Percentiles rank a stretch among this genome's conserved stretches.
These are phyloP conservation scores for Marvania coccoides DNA, from an alignment of 139 green algal species.

Conservation along the genomic window DNA sequence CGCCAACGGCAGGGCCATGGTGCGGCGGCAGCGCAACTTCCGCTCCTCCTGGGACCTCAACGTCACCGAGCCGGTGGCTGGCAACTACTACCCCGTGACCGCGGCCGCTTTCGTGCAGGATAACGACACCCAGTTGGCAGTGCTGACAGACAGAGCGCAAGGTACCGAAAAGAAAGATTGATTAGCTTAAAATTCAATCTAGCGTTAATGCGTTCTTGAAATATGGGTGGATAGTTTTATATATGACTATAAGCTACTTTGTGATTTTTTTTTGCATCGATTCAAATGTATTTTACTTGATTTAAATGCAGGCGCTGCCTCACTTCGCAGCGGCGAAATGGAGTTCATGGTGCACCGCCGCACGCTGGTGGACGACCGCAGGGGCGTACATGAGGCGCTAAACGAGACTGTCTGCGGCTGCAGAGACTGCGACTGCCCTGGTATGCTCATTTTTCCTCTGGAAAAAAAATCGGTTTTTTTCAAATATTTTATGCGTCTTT, in stretches of 20 bases:
- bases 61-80: conserved; percentile 41
- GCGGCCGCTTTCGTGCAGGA: conserved; percentile 42
- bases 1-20: conserved; percentile 65
- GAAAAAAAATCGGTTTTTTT: not conserved
- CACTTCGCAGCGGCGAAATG: conserved; percentile 35
- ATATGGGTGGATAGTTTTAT: not conserved
- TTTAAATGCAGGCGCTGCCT: conserved; percentile 28
- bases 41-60: conserved; percentile 56
- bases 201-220: no score
- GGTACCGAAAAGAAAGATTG: no score
- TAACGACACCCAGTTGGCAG: conserved; percentile 9
- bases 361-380: conserved; percentile 34
- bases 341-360: conserved; percentile 60
- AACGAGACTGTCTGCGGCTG: conserved; percentile 68
- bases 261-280: no score
- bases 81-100: conserved; percentile 77
- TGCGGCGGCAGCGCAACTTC: conserved; percentile 32
- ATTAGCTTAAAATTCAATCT: no score
- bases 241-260: no score
- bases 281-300: no score
- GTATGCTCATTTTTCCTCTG: not conserved
- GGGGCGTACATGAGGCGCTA: conserved; percentile 63
- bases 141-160: conserved; percentile 61
- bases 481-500: not conserved
- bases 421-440: conserved; percentile 36